These are phyloP conservation scores for Decorospora gaudefroyi DNA, from an alignment of 2,329 filamentous ascomycete species.

Conservation along the genomic window DNA sequence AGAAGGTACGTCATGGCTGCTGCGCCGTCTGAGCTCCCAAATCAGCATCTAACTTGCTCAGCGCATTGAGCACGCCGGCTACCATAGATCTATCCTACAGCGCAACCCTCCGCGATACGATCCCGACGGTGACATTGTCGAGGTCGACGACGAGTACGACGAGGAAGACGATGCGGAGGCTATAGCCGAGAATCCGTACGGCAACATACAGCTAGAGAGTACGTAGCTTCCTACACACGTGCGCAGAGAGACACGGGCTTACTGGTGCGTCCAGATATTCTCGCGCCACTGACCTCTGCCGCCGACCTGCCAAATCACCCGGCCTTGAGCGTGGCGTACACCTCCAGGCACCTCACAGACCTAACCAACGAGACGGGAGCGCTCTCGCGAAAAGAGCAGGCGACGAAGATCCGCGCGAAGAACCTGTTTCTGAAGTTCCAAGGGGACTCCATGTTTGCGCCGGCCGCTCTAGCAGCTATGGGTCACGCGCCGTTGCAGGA, in stretches of 20 bases:
- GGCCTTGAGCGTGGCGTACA: slow-evolving; percentile 74
- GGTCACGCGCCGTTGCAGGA: slow-evolving; percentile 36
- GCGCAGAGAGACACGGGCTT: slow-evolving; percentile 25
- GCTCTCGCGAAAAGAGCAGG: slow-evolving; percentile 75
- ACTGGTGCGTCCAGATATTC: slow-evolving; percentile 60
- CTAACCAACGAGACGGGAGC: slow-evolving; percentile 70
- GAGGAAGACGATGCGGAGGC: slow-evolving; percentile 66
- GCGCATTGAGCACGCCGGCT: slow-evolving; percentile 74
- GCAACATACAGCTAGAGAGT: slow-evolving; percentile 73
- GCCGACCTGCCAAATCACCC: slow-evolving; percentile 76
- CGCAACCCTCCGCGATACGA: slow-evolving; percentile 74
- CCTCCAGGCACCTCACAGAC: slow-evolving; percentile 71
- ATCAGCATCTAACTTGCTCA: slow-evolving; percentile 47
- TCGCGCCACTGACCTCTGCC: slow-evolving; percentile 74
- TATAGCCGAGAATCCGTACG: slow-evolving; percentile 71
- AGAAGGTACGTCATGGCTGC: slow-evolving; percentile 60
- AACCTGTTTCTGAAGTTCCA: slow-evolving; percentile 72
- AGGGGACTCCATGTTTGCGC: slow-evolving; percentile 72
- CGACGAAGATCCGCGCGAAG: slow-evolving; percentile 73
- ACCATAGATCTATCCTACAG: slow-evolving; percentile 72
- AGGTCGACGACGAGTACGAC: slow-evolving; percentile 71
- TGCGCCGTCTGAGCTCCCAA: slow-evolving; percentile 6
- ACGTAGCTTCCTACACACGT: slow-evolving; percentile 34
- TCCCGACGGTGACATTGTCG: slow-evolving; percentile 76
- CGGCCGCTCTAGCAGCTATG: slow-evolving; percentile 59